Conservation (phyloP, 2,329 filamentous ascomycete species). For the Cercospora sp. region DNA sequence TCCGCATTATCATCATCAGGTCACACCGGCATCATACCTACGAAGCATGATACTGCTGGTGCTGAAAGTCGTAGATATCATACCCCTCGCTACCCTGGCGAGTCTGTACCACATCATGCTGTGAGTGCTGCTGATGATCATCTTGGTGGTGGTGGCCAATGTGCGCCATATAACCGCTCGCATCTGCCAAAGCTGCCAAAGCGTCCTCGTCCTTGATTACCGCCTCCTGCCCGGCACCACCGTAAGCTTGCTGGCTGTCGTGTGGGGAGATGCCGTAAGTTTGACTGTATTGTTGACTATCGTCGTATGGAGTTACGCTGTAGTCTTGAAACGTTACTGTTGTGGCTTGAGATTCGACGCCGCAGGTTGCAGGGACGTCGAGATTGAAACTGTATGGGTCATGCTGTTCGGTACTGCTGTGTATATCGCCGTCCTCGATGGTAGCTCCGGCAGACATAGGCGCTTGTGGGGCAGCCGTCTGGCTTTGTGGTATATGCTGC, state of each 20-base stretch:
- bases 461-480: not conserved
- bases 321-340: not conserved
- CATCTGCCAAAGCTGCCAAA: constrained; percentile 18
- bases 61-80: not conserved
- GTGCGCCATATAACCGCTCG: not conserved
- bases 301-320: not conserved
- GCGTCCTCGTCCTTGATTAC: constrained; percentile 14
- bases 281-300: not conserved
- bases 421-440: not conserved
- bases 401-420: not conserved
- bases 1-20: not conserved
- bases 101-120: not conserved
- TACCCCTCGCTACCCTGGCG: not conserved
- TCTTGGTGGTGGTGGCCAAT: not conserved
- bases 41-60: not conserved
- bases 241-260: constrained; percentile 14
- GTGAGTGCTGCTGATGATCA: not conserved
- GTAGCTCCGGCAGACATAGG: constrained; percentile 11
- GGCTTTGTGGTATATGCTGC: constrained; percentile 4
- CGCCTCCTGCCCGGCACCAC: constrained; percentile 20
- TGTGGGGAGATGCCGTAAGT: not conserved
- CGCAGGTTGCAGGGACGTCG: not conserved
- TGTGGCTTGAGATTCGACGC: not conserved
- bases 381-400: not conserved
- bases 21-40: not conserved